Evolutionary conservation across 495 filamentous ascomycete genomes (phyloP).

Genomic region (Hypoxylon perforatum): DNA sequence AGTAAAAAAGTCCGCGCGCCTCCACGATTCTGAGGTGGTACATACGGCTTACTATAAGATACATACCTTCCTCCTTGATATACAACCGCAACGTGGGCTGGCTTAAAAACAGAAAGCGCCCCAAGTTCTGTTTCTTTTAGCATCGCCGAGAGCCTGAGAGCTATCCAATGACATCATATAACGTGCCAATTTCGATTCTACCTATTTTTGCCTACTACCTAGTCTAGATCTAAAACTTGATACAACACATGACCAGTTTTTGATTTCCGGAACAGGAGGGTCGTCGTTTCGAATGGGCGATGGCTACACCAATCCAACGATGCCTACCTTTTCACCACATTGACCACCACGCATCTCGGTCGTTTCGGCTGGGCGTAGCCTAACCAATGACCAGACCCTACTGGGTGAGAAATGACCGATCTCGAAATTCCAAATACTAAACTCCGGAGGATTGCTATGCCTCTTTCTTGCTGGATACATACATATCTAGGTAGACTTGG

Average conservation of each 20-base stretch:
- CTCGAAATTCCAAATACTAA: conserved; percentile 17
- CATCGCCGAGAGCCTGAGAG: background rate
- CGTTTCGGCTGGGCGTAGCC: background rate
- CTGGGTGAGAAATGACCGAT: background rate
- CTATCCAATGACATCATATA: conserved; percentile 32
- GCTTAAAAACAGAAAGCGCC: background rate
- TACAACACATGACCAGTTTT: background rate
- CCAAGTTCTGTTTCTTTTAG: background rate
- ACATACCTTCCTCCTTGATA: background rate
- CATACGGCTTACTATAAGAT: conserved; percentile 33
- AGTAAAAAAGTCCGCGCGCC: background rate
- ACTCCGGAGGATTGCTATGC: background rate
- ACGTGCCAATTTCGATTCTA: background rate
- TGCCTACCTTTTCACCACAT: no score
- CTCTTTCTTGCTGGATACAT: background rate
- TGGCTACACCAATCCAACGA: no score
- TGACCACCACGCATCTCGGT: background rate
- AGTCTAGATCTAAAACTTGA: no score
- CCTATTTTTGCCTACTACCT: background rate
- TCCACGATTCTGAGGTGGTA: background rate
- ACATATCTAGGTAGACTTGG: background rate
- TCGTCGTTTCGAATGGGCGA: background rate
- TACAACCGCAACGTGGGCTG: background rate
- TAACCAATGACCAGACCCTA: background rate
- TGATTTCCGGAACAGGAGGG: conserved; percentile 6